A percentile compares a stretch with the other conserved stretches of the same genome.
These are phyloP conservation scores for Phytomonas francai DNA, from an alignment of 208 protist species.

Conservation along the genomic window DNA sequence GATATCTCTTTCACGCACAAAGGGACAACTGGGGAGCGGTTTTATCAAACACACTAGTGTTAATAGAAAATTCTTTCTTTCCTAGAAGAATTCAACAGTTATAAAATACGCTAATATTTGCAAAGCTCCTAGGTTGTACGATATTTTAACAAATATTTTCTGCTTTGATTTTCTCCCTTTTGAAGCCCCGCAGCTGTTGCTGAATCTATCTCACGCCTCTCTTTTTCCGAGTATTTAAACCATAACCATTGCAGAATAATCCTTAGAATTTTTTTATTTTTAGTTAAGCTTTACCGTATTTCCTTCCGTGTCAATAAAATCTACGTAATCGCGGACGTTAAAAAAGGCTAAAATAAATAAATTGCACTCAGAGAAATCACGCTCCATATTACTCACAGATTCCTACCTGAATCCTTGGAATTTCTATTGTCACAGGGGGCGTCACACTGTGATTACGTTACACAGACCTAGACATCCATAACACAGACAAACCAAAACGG, in stretches of 20 bases:
- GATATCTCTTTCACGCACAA: neutral
- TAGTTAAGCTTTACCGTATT: neutral
- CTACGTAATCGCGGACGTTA: neutral
- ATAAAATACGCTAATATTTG: neutral
- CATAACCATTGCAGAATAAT: neutral
- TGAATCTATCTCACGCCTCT: neutral
- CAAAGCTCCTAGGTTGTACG: neutral
- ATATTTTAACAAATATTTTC: neutral
- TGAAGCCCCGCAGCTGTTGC: neutral
- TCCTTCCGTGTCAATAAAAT: neutral
- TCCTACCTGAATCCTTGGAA: neutral
- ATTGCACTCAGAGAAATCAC: neutral
- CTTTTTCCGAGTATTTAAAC: neutral
- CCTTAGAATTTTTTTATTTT: neutral
- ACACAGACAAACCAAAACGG: neutral
- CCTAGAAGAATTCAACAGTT: neutral
- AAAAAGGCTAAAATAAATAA: neutral
- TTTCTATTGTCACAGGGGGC: neutral
- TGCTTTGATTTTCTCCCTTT: neutral
- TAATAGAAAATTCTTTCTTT: neutral
- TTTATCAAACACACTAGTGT: neutral
- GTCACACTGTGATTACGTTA: neutral
- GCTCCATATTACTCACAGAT: neutral
- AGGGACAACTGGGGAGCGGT: neutral
- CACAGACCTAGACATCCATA: neutral